phyloP scores from a whole-genome alignment of 768 basidiomycete genomes.

The Infundibulicybe gibba region DNA sequence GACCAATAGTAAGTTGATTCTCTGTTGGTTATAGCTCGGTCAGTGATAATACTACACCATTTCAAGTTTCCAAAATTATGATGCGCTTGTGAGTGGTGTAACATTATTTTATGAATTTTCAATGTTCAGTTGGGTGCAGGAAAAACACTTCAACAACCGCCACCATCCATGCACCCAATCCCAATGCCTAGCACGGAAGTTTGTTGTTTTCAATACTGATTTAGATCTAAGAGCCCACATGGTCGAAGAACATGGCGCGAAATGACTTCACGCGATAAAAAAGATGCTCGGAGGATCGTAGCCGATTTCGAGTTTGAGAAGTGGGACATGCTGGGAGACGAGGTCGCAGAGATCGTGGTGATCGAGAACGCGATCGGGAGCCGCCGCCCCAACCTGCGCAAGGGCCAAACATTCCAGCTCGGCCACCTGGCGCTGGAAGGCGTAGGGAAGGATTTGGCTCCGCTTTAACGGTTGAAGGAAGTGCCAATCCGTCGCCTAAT shows the following conservation, averaged over 20 bases:
- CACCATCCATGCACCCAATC: slow-evolving; percentile 79
- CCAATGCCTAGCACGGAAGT: slow-evolving; percentile 80
- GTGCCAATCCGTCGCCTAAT: slow-evolving; percentile 11
- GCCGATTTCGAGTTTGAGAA: slow-evolving; percentile 66
- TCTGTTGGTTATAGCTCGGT: not conserved
- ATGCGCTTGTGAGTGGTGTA: slow-evolving; percentile 52
- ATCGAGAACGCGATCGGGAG: slow-evolving; percentile 46
- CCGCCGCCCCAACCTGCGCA: slow-evolving; percentile 24
- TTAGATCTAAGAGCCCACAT: slow-evolving; percentile 92
- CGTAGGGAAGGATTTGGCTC: slow-evolving; percentile 65
- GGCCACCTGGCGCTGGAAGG: slow-evolving; percentile 31
- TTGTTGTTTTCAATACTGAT: slow-evolving; percentile 87
- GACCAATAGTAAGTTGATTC: slow-evolving; percentile 76
- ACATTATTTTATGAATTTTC: not conserved
- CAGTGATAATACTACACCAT: not conserved
- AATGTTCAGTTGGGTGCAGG: slow-evolving; percentile 33
- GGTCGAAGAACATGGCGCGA: slow-evolving; percentile 77
- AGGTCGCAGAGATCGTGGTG: slow-evolving; percentile 39
- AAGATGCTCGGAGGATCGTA: slow-evolving; percentile 64
- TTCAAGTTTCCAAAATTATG: slow-evolving; percentile 73
- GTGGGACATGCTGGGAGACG: slow-evolving; percentile 31
- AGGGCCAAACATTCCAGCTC: slow-evolving; percentile 6
- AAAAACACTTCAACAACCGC: slow-evolving; percentile 67
- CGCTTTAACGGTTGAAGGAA: slow-evolving; percentile 39
- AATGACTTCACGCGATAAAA: slow-evolving; percentile 67